Evolutionary conservation across 345 rosid genomes (phyloP), one percentile per base, ranked within the genome.

Genomic region (Syzygium jambos): DNA sequence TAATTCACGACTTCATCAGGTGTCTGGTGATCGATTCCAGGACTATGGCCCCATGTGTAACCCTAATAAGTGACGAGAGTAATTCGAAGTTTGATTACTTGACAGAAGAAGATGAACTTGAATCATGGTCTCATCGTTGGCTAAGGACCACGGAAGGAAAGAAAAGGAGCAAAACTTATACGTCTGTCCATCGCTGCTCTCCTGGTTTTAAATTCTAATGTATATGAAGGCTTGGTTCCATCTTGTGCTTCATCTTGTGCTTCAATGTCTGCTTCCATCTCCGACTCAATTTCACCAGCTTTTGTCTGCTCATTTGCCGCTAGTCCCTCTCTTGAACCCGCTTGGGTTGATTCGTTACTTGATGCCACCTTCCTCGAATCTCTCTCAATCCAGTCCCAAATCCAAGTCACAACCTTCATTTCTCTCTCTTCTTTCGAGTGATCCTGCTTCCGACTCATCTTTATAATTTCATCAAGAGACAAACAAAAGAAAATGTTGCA

Each of bases 321-420:
- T 30, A 30, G 78, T 30, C 1, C 23, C 77, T n/a, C 9, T 16
- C 22, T 16, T 65, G 11, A 0, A 65, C 11, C 43, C 22, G 5
- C 22, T 65, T 16, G 78, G 78, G 43, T 65, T 73, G 78, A 88
- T 30, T 92, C 89, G 25, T 89, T 92, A 88, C 54, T 84, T 34
- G 90, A 87, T 19, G 86, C 91, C 78, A 17, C 9, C 89, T 89
- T 94, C 88, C 91, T 93, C 53, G 89, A 84, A 85, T 77, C 91
- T 55, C 86, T 91, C 93, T 89, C 92, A 78, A 89, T 95, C 3
- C 96, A 97, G 38, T 89, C 85, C 91, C 84, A 90, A 30, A 95
- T 98, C 98, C 98, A 94, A 13, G 91, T 98, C 23, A 90, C 93
- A 7, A 97, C 87, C 22, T 95, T 95, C 51, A 88, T 89, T 52